A percentile compares a stretch with the other conserved stretches of the same genome.
Conservation (phyloP, 352 stramenopile genomes). For the Pythium aquatile region DNA sequence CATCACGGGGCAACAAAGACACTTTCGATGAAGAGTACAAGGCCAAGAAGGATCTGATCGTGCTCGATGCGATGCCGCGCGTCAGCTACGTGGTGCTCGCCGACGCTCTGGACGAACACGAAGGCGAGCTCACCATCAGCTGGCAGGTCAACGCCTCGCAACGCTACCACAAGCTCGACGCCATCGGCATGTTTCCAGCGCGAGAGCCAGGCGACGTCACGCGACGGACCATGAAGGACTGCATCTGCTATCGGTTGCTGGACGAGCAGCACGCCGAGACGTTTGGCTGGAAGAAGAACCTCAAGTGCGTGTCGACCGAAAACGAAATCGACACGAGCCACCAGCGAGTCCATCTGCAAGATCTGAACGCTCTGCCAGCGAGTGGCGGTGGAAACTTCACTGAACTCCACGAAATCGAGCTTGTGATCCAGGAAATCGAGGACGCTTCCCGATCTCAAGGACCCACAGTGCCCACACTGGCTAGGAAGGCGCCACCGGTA, state of each 20-base stretch:
- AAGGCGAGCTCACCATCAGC: conserved; percentile 56
- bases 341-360: conserved; percentile 1
- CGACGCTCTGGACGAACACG: conserved; percentile 39
- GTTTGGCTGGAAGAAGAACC: conserved; percentile 47
- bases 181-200: conserved; percentile 57
- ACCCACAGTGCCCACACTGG: too few relatives aligned
- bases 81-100: conserved; percentile 52
- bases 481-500: too few relatives aligned
- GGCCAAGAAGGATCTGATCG: conserved; percentile 37
- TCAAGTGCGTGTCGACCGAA: conserved; percentile 34
- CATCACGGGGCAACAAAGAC: conserved; percentile 16
- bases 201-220: conserved; percentile 30
- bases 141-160: conserved; percentile 53
- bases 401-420: too few relatives aligned
- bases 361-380: too few relatives aligned
- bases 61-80: conserved; percentile 42
- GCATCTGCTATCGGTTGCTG: conserved; percentile 53
- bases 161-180: conserved; percentile 54
- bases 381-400: too few relatives aligned
- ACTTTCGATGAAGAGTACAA: conserved; percentile 27
- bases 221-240: conserved; percentile 45
- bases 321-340: conserved; percentile 36
- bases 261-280: conserved; percentile 32
- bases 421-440: too few relatives aligned
- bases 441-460: too few relatives aligned